These are phyloP conservation scores for Pichia manshurica DNA, from an alignment of 805 yeast genomes.

Conservation along the genomic window DNA sequence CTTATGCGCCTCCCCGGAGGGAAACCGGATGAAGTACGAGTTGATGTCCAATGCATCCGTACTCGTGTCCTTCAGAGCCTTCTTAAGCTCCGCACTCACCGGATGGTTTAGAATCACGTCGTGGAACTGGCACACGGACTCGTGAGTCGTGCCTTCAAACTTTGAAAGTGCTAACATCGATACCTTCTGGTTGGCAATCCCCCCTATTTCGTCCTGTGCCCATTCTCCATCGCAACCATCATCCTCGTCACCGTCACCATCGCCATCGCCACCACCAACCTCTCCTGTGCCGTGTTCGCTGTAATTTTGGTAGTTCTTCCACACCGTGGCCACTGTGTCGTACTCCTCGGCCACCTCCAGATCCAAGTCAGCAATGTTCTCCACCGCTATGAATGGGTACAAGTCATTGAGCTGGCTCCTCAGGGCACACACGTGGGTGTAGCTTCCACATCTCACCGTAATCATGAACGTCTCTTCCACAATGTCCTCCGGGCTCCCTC, in stretches of 20 bases:
- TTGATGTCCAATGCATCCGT: background rate
- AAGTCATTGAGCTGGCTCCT: background rate
- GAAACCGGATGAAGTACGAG: background rate
- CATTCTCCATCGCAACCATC: background rate
- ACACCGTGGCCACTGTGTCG: background rate
- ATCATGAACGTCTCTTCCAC: conserved; percentile 4
- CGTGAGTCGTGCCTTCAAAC: background rate
- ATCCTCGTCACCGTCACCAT: too few species aligned
- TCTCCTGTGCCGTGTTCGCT: background rate
- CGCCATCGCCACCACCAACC: too few species aligned
- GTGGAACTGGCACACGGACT: background rate
- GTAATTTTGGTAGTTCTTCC: conserved; percentile 1
- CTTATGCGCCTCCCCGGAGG: conserved; percentile 7
- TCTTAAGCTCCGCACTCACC: background rate
- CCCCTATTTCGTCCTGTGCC: background rate
- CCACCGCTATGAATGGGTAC: conserved; percentile 2
- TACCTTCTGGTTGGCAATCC: background rate
- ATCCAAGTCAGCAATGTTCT: conserved; percentile 2
- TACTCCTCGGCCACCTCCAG: background rate
- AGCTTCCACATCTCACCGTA: background rate
- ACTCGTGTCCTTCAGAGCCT: background rate
- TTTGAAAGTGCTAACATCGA: background rate
- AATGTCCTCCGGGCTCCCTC: background rate
- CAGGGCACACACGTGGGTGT: background rate
- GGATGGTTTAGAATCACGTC: background rate